Conservation (phyloP, 345 rosid species). For the Arabis alpina region DNA sequence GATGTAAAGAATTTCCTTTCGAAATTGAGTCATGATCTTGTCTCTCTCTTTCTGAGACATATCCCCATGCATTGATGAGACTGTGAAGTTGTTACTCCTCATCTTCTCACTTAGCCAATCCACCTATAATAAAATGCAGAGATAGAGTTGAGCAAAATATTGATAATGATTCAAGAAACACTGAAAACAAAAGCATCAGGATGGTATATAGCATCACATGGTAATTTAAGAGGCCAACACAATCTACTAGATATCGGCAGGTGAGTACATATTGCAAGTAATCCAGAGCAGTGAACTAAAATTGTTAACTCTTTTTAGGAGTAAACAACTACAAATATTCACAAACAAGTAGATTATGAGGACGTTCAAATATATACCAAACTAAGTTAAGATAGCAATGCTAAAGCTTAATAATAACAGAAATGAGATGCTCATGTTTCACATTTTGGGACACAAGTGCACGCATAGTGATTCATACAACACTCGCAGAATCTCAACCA, state of each 20-base stretch:
- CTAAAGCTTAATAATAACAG: conserved; percentile 3
- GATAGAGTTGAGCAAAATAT: not conserved
- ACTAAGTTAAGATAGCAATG: conserved; percentile 1
- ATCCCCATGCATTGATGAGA: conserved; percentile 98
- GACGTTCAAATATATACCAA: conserved; percentile 7
- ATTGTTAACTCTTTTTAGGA: not conserved
- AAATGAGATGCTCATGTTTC: conserved; percentile 50
- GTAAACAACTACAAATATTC: not conserved
- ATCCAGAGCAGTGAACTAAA: not conserved
- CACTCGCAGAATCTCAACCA: conserved; percentile 56
- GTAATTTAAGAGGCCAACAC: too few relatives aligned
- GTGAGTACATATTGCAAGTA: conserved; percentile 1
- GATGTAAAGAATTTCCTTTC: conserved; percentile 5
- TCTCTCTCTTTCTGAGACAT: conserved; percentile 99
- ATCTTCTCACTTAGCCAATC: conserved; percentile 98
- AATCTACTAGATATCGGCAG: too few relatives aligned
- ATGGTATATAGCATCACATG: not conserved
- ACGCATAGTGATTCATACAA: conserved; percentile 64
- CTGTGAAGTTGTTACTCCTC: conserved; percentile 86
- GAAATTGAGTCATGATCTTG: conserved; percentile 83
- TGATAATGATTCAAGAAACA: not conserved
- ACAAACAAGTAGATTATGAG: not conserved
- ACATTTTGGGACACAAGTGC: conserved; percentile 70
- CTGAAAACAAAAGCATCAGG: not conserved
- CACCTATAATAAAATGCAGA: conserved; percentile 56